Evolutionary conservation across 2,329 filamentous ascomycete species (phyloP).

Genomic region (Thelonectria discophora): DNA sequence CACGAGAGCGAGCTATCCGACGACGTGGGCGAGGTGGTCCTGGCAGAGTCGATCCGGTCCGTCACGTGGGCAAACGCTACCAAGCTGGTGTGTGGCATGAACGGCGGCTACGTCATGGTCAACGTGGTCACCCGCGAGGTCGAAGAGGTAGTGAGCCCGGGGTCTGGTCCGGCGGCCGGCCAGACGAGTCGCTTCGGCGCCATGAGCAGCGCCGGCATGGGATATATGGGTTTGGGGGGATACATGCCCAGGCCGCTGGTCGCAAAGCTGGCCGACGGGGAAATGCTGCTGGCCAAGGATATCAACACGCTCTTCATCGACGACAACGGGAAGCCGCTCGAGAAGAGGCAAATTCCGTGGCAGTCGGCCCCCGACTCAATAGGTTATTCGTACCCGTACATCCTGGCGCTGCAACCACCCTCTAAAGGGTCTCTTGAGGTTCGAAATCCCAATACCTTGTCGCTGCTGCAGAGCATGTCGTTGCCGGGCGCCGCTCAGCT

Average conservation of each 20-base stretch:
- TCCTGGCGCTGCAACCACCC: conserved; percentile 84
- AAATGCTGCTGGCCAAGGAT: conserved; percentile 95
- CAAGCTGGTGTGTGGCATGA: conserved; percentile 88
- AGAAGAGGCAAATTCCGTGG: conserved; percentile 93
- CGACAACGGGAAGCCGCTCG: conserved; percentile 79
- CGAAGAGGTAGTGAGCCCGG: conserved; percentile 81
- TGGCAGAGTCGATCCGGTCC: conserved; percentile 85
- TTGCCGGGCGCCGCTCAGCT: conserved; percentile 84
- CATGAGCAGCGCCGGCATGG: conserved; percentile 87
- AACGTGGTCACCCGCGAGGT: conserved; percentile 79
- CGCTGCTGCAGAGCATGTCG: conserved; percentile 84
- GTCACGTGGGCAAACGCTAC: conserved; percentile 91
- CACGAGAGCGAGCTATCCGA: conserved; percentile 87
- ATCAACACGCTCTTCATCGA: conserved; percentile 95
- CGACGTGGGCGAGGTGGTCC: conserved; percentile 77
- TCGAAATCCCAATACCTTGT: conserved; percentile 89
- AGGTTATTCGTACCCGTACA: conserved; percentile 96
- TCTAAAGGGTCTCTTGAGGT: conserved; percentile 88
- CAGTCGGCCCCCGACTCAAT: conserved; percentile 85
- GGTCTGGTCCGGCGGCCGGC: conserved; percentile 69
- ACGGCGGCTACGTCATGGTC: conserved; percentile 88
- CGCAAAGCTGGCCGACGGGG: conserved; percentile 80
- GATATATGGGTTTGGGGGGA: conserved; percentile 93
- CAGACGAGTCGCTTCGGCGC: conserved; percentile 82
- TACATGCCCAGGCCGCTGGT: conserved; percentile 92